Conservation (phyloP, 345 rosid species). For the Eucalyptus leucophloia region DNA sequence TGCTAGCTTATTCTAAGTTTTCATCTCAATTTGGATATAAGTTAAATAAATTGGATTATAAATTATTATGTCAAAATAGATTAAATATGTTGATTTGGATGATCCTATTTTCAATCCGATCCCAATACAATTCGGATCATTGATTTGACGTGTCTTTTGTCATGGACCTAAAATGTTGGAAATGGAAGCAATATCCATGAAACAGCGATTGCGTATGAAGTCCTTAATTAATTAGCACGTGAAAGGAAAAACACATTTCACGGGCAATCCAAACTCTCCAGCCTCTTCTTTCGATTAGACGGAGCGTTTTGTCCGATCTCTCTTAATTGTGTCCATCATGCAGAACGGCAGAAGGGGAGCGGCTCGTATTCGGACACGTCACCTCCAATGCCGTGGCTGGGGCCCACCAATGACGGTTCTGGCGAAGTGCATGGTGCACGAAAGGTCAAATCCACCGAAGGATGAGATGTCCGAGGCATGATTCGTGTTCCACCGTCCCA, state of each 20-base stretch:
- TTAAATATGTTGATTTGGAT: too few relatives aligned
- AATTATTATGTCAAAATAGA: too few relatives aligned
- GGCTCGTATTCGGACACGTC: not conserved
- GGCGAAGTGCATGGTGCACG: not conserved
- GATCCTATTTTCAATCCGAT: fast-evolving
- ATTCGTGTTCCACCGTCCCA: not conserved
- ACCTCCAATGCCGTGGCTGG: not conserved
- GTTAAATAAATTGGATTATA: not conserved
- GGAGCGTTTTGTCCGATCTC: not conserved
- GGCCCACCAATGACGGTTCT: not conserved
- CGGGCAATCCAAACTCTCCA: not conserved
- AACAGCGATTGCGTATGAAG: not conserved
- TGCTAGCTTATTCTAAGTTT: too few relatives aligned
- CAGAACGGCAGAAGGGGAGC: not conserved
- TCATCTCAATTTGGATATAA: not conserved
- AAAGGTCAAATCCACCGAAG: not conserved
- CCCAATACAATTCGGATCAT: not conserved
- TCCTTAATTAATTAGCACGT: not conserved
- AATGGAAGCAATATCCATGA: not conserved
- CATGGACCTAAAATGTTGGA: not conserved
- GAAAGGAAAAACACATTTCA: not conserved
- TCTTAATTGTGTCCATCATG: not conserved
- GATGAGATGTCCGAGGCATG: not conserved
- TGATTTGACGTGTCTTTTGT: not conserved
- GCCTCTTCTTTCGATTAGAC: not conserved